A percentile compares a stretch with the other conserved stretches of the same genome.
Conservation (phyloP, 768 basidiomycete genomes). For the Gloeopeniophorella convolvens region DNA sequence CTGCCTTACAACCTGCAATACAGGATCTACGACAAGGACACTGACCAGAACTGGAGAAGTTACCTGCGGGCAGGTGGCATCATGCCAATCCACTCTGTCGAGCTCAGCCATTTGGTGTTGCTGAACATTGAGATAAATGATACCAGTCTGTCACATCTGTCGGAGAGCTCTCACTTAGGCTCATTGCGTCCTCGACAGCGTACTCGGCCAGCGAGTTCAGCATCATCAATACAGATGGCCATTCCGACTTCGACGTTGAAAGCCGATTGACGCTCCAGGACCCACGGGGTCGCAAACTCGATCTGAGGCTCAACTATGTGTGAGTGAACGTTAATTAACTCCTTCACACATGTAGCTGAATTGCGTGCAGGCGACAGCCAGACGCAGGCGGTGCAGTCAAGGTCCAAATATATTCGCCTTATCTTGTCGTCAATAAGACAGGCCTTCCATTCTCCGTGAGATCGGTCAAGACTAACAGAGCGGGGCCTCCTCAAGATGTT, state of each 20-base stretch:
- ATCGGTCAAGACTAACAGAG: conserved; percentile 53
- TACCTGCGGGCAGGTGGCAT: conserved; percentile 89
- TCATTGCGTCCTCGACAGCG: conserved; percentile 36
- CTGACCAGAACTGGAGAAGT: conserved; percentile 89
- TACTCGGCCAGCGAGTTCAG: conserved; percentile 95
- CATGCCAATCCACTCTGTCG: conserved; percentile 95
- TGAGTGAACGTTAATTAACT: conserved; percentile 34
- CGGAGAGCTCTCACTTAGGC: not conserved
- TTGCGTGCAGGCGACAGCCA: conserved; percentile 53
- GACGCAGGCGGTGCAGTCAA: conserved; percentile 94
- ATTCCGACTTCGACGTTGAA: conserved; percentile 85
- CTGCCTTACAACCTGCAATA: conserved; percentile 93
- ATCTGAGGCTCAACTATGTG: conserved; percentile 87
- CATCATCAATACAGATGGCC: conserved; percentile 91
- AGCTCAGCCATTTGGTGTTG: conserved; percentile 82
- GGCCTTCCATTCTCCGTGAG: conserved; percentile 73
- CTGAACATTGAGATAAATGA: conserved; percentile 90
- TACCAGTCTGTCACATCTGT: conserved; percentile 50
- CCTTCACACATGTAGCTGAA: not conserved
- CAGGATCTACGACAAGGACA: conserved; percentile 94
- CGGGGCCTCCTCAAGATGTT: conserved; percentile 63
- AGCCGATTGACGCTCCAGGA: conserved; percentile 67
- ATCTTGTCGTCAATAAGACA: conserved; percentile 88
- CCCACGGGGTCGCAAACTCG: conserved; percentile 63
- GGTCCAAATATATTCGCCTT: conserved; percentile 91